Percentiles rank a stretch among this genome's conserved stretches.
Evolutionary conservation across 805 yeast species (phyloP).

Genomic region (Candida xiaguanensis): DNA sequence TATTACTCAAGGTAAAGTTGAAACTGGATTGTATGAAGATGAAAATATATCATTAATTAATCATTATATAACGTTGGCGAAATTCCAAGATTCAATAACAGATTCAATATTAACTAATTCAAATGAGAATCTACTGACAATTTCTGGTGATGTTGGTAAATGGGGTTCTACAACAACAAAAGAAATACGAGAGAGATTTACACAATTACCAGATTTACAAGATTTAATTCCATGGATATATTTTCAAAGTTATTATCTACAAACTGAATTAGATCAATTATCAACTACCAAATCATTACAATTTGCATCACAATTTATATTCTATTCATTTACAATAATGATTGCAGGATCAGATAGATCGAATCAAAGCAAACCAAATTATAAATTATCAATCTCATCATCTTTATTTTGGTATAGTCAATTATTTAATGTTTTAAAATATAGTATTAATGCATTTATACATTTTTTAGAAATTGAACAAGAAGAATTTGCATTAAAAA

Average conservation of each 20-base stretch:
- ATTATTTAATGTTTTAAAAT: conserved; percentile 34
- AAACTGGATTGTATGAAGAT: conserved; percentile 14
- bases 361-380: conserved; percentile 12
- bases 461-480: conserved; percentile 13
- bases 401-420: conserved; percentile 30
- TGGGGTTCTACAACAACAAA: conserved; percentile 34
- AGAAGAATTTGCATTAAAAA: conserved; percentile 15
- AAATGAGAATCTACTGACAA: conserved; percentile 10
- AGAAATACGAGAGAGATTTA: conserved; percentile 23
- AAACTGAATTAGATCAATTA: conserved; percentile 39
- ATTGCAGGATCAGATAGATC: conserved; percentile 18
- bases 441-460: conserved; percentile 21
- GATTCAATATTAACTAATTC: conserved; percentile 7
- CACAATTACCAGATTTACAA: conserved; percentile 25
- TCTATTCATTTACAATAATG: conserved; percentile 35
- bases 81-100: conserved; percentile 24
- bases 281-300: conserved; percentile 36
- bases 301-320: conserved; percentile 39
- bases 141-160: conserved; percentile 31
- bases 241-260: conserved; percentile 35
- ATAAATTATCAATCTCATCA: conserved; percentile 6
- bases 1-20: conserved; percentile 15
- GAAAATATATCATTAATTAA: conserved; percentile 18
- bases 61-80: conserved; percentile 12
- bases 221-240: conserved; percentile 32